These are phyloP conservation scores for Chloris gayana DNA, from an alignment of 176 grass and related monocot genomes.

Conservation along the genomic window DNA sequence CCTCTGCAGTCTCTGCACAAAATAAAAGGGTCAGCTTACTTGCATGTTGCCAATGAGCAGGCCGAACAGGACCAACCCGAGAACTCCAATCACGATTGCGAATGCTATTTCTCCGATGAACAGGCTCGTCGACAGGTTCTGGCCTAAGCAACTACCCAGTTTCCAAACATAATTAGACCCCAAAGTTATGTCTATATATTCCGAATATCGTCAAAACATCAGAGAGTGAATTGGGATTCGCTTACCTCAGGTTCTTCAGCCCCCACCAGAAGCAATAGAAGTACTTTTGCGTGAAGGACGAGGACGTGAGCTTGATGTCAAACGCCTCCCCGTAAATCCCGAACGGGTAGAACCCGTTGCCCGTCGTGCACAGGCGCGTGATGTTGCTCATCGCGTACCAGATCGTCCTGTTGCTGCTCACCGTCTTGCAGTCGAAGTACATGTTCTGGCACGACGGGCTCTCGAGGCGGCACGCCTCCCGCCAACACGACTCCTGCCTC, in stretches of 20 bases:
- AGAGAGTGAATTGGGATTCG: neutral
- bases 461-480: constrained; percentile 59
- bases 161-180: too few species aligned
- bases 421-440: constrained; percentile 73
- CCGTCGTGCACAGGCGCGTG: constrained; percentile 54
- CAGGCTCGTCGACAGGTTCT: constrained; percentile 80
- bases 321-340: constrained; percentile 85
- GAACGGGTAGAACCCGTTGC: constrained; percentile 71
- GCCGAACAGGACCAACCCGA: constrained; percentile 86
- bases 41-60: constrained; percentile 99
- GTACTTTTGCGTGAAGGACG: constrained; percentile 85
- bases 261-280: constrained; percentile 99
- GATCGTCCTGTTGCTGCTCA: constrained; percentile 31
- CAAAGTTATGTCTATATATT: too few species aligned
- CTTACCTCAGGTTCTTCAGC: constrained; percentile 88
- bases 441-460: constrained; percentile 55
- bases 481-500: constrained; percentile 80
- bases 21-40: constrained; percentile 40
- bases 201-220: too few species aligned
- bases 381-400: constrained; percentile 69
- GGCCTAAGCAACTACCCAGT: constrained; percentile 70
- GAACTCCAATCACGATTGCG: constrained; percentile 74
- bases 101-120: constrained; percentile 77
- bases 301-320: constrained; percentile 58
- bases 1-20: neutral